phyloP scores from a whole-genome alignment of 345 rosid genomes.

The Salix purpurea region DNA sequence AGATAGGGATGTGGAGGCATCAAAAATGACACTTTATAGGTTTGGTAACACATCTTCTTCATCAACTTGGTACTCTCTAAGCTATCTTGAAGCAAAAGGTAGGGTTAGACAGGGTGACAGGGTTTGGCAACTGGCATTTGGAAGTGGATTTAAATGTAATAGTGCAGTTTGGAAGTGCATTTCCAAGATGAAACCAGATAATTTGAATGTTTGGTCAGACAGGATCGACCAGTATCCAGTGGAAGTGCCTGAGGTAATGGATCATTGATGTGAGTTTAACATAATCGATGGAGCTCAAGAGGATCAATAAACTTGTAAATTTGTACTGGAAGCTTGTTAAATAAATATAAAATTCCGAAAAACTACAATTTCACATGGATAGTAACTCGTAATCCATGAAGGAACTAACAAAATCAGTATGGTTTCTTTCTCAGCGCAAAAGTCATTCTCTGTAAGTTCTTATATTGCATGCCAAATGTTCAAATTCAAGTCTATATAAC shows the following conservation, averaged over 20 bases:
- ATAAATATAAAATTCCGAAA: too few species aligned
- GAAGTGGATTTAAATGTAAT: constrained; percentile 92
- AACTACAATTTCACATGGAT: too few species aligned
- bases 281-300: too few species aligned
- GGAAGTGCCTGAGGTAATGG: constrained; percentile 7
- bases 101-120: constrained; percentile 63
- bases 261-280: background rate
- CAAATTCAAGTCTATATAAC: too few species aligned
- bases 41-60: constrained; percentile 92
- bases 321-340: too few species aligned
- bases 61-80: constrained; percentile 73
- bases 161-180: constrained; percentile 89
- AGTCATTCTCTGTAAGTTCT: too few species aligned
- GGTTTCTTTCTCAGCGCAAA: too few species aligned
- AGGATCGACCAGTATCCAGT: constrained; percentile 12
- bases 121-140: constrained; percentile 85
- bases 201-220: constrained; percentile 4
- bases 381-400: too few species aligned
- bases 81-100: constrained; percentile 76
- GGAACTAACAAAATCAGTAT: too few species aligned
- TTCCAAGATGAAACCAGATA: constrained; percentile 4
- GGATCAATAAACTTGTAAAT: too few species aligned
- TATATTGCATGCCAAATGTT: too few species aligned
- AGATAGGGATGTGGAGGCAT: constrained; percentile 72
- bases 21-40: constrained; percentile 74